A percentile compares a stretch with the other conserved stretches of the same genome.
Evolutionary conservation across 2,329 filamentous ascomycete genomes (phyloP).

Genomic region (Emmonsiellopsis sp.): DNA sequence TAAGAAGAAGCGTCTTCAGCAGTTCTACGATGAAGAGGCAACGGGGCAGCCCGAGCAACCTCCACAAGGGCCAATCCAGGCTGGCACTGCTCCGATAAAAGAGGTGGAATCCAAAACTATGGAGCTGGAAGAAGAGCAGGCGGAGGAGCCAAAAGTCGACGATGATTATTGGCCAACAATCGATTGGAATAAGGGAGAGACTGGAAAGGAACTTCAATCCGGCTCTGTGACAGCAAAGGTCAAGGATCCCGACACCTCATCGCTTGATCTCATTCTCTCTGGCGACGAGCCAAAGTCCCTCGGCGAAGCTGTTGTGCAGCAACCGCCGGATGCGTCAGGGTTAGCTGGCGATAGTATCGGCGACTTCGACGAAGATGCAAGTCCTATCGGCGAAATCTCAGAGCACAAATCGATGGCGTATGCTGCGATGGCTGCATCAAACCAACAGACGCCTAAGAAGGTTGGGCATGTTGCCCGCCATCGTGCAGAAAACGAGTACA

Average conservation of each 20-base stretch:
- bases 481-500: not conserved
- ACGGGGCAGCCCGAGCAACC: not conserved
- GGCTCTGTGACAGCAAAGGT: not conserved
- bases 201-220: conserved; percentile 3
- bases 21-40: not conserved
- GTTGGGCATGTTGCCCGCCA: not conserved
- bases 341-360: conserved; percentile 6
- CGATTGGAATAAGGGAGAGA: conserved; percentile 24
- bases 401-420: not conserved
- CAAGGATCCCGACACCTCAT: conserved; percentile 8
- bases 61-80: not conserved
- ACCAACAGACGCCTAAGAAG: not conserved
- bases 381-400: not conserved
- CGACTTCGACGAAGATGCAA: conserved; percentile 11
- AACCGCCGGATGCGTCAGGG: conserved; percentile 1
- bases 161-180: conserved; percentile 30
- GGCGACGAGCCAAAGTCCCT: conserved; percentile 5
- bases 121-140: conserved; percentile 3
- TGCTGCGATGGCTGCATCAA: not conserved
- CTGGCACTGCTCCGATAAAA: not conserved
- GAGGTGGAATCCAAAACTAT: not conserved
- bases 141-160: conserved; percentile 9
- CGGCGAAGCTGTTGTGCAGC: conserved; percentile 7
- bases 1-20: not conserved
- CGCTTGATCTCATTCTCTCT: conserved; percentile 11